Percentiles rank a stretch among this genome's conserved stretches.
phyloP scores from a whole-genome alignment of 192 early-diverging fungal species.

The Tieghemiomyces parasiticus region DNA sequence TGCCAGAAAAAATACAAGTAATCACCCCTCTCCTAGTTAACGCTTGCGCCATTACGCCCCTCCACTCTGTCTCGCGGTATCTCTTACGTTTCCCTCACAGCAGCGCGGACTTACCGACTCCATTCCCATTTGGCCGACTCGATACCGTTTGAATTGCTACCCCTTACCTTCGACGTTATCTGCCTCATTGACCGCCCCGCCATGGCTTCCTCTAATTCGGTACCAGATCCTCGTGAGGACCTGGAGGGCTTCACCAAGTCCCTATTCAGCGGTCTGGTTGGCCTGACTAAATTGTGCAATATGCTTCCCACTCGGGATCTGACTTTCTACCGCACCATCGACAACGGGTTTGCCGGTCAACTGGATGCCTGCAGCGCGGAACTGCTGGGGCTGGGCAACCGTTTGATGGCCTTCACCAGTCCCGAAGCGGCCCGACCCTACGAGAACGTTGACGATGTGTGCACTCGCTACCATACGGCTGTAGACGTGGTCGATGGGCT shows the following conservation, averaged over 20 bases:
- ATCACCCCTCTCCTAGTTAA: too few relatives aligned
- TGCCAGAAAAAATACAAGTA: too few relatives aligned
- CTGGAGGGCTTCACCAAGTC: neutral
- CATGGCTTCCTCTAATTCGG: too few relatives aligned
- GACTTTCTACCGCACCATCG: slow-evolving; percentile 6
- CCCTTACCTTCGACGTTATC: too few relatives aligned
- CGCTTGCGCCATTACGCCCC: too few relatives aligned
- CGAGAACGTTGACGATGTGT: slow-evolving; percentile 3
- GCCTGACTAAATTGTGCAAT: neutral
- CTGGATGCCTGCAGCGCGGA: neutral
- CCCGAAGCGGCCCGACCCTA: neutral
- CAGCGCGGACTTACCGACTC: too few relatives aligned
- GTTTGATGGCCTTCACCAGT: neutral
- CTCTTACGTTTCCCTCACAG: too few relatives aligned
- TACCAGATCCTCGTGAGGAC: neutral
- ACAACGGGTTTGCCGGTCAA: slow-evolving; percentile 1
- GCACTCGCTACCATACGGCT: neutral
- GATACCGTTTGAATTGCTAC: too few relatives aligned
- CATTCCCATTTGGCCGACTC: too few relatives aligned
- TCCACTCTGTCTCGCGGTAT: too few relatives aligned
- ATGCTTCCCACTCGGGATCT: slow-evolving; percentile 2
- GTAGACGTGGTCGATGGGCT: slow-evolving; percentile 9
- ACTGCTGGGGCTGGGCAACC: slow-evolving; percentile 8
- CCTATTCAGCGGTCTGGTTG: neutral
- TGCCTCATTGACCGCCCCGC: too few relatives aligned